phyloP scores from a whole-genome alignment of 2,329 filamentous ascomycete species.

The Macroventuria anomochaeta region DNA sequence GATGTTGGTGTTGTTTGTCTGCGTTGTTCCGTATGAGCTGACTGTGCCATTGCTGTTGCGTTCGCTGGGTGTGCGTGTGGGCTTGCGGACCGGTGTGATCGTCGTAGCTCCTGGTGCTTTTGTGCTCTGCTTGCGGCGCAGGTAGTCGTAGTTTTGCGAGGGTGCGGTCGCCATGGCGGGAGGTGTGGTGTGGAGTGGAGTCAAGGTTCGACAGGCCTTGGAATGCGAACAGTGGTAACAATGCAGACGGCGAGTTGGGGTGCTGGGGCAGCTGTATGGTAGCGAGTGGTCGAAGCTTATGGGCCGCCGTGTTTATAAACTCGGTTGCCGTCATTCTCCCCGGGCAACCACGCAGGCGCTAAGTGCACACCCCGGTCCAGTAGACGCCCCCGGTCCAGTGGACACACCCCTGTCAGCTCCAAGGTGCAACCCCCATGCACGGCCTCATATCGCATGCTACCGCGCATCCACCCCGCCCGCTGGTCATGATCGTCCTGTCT shows the following conservation, averaged over 20 bases:
- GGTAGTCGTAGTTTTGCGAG: slow-evolving; percentile 61
- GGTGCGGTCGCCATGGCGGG: slow-evolving; percentile 28
- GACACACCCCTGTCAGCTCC: too few relatives aligned
- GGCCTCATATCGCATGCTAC: neutral
- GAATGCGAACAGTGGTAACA: slow-evolving; percentile 31
- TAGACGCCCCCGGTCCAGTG: too few relatives aligned
- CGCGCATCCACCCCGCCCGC: slow-evolving; percentile 9
- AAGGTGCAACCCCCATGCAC: neutral
- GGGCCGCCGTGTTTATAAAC: slow-evolving; percentile 25
- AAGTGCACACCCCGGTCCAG: neutral
- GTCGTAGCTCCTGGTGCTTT: slow-evolving; percentile 46
- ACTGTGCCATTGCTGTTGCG: slow-evolving; percentile 88
- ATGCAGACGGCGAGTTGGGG: slow-evolving; percentile 33
- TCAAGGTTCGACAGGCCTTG: neutral
- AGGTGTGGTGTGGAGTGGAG: slow-evolving; percentile 20
- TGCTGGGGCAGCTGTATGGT: slow-evolving; percentile 15
- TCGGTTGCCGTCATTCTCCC: slow-evolving; percentile 17
- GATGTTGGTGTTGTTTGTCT: slow-evolving; percentile 80
- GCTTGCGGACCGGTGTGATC: slow-evolving; percentile 47
- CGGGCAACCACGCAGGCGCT: slow-evolving; percentile 26
- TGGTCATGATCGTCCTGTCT: slow-evolving; percentile 14
- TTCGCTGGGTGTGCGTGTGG: slow-evolving; percentile 61
- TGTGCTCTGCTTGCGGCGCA: slow-evolving; percentile 63
- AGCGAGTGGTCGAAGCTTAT: slow-evolving; percentile 27
- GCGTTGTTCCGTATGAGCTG: slow-evolving; percentile 81